Conservation (phyloP, 371 early-diverging fungal species). For the Mucor racemosus region DNA sequence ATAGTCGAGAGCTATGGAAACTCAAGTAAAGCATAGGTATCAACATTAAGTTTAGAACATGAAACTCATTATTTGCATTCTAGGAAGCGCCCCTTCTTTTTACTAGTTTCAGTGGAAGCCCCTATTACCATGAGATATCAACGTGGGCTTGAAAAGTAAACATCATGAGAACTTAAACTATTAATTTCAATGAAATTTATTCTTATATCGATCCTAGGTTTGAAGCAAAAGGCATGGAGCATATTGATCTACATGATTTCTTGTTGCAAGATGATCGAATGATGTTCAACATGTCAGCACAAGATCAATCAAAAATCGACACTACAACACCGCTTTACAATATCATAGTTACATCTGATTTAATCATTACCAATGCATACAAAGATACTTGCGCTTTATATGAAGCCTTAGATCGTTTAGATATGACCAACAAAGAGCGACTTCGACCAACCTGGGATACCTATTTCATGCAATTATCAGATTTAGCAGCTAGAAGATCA, state of each 20-base stretch:
- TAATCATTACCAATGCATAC: conserved; percentile 67
- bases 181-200: background rate
- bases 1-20: conserved; percentile 33
- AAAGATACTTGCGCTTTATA: conserved; percentile 37
- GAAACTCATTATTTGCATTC: conserved; percentile 4
- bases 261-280: conserved; percentile 42
- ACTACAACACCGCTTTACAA: conserved; percentile 32
- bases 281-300: conserved; percentile 42
- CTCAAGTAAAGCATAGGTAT: conserved; percentile 31
- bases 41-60: background rate
- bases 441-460: conserved; percentile 94
- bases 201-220: background rate
- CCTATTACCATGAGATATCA: conserved; percentile 71
- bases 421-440: conserved; percentile 73
- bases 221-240: background rate
- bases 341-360: conserved; percentile 59
- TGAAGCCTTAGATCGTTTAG: conserved; percentile 44
- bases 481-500: conserved; percentile 82
- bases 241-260: conserved; percentile 35
- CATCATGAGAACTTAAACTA: too few species aligned
- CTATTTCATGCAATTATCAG: conserved; percentile 97
- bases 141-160: conserved; percentile 53
- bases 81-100: conserved; percentile 88
- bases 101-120: conserved; percentile 85
- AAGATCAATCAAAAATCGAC: conserved; percentile 7